Conservation (phyloP, 1,284 basidiomycete species). For the Pholiota adiposa region DNA sequence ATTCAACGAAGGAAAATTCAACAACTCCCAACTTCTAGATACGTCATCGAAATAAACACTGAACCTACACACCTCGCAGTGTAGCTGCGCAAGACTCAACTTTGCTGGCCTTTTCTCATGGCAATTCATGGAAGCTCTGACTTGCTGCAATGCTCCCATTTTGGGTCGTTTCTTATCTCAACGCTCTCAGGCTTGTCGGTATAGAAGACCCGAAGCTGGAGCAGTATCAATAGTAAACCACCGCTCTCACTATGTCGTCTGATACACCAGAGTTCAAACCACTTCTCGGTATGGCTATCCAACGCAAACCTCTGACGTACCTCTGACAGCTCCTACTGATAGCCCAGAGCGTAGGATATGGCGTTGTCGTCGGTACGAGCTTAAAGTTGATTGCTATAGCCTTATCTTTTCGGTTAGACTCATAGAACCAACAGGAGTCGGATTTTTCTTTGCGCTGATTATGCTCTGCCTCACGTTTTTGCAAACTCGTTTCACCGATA, state of each 20-base stretch:
- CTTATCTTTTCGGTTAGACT: neutral
- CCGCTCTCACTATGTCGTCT: constrained; percentile 10
- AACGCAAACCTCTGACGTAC: neutral
- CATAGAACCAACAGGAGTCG: constrained; percentile 39
- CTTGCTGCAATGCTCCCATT: neutral
- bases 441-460: constrained; percentile 52
- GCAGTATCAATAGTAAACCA: neutral
- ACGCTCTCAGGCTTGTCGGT: constrained; percentile 5
- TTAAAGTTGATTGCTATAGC: neutral
- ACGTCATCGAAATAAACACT: too few species aligned
- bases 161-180: constrained; percentile 4
- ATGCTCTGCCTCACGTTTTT: constrained; percentile 49
- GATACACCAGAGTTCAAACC: constrained; percentile 22
- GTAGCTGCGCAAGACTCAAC: too few species aligned
- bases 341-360: constrained; percentile 54
- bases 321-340: neutral
- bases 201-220: neutral
- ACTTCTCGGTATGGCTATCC: constrained; percentile 18
- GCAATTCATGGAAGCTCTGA: neutral
- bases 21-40: too few species aligned
- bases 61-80: too few species aligned
- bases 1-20: too few species aligned
- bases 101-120: neutral
- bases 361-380: constrained; percentile 48
- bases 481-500: constrained; percentile 52